These are phyloP conservation scores for Colletotrichum viniferum DNA, from an alignment of 2,329 filamentous ascomycete genomes.

Conservation along the genomic window DNA sequence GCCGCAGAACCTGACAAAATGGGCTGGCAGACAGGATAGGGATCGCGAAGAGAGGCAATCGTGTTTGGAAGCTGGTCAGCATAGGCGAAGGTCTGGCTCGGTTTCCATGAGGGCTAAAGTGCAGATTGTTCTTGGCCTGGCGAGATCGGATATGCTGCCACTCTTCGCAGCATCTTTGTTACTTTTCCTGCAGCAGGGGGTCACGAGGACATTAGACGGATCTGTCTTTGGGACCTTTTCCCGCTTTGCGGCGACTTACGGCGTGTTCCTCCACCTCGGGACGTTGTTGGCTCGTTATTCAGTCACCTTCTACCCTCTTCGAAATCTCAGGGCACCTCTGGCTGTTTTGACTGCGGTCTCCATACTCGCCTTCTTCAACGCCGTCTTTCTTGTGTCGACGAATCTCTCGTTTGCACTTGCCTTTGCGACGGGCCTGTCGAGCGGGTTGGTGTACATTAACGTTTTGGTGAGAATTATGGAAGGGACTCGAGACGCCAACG, in stretches of 20 bases:
- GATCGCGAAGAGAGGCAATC: background rate
- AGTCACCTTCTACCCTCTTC: slow-evolving; percentile 23
- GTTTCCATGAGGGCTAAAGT: slow-evolving; percentile 18
- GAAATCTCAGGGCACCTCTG: slow-evolving; percentile 13
- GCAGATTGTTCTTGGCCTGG: slow-evolving; percentile 17
- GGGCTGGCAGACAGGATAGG: slow-evolving; percentile 14
- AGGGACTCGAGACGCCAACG: slow-evolving; percentile 21
- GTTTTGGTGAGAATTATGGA: slow-evolving; percentile 24
- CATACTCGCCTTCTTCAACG: slow-evolving; percentile 23
- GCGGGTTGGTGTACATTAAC: slow-evolving; percentile 33
- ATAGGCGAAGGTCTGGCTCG: background rate
- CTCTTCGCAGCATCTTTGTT: slow-evolving; percentile 27
- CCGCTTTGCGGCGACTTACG: slow-evolving; percentile 31
- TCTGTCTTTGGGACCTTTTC: slow-evolving; percentile 29
- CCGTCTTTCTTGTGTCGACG: slow-evolving; percentile 26
- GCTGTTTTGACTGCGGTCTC: slow-evolving; percentile 11
- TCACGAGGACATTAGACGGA: slow-evolving; percentile 30
- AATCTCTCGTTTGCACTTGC: slow-evolving; percentile 28
- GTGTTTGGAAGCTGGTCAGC: background rate
- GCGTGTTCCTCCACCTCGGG: slow-evolving; percentile 32
- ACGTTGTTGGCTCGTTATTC: slow-evolving; percentile 28
- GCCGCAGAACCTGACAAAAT: slow-evolving; percentile 13
- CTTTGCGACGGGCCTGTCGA: slow-evolving; percentile 30
- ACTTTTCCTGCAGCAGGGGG: slow-evolving; percentile 30
- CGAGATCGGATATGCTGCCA: slow-evolving; percentile 30